phyloP scores from a whole-genome alignment of 1,139 yeast species.

The Magnusiomyces magnusii region DNA sequence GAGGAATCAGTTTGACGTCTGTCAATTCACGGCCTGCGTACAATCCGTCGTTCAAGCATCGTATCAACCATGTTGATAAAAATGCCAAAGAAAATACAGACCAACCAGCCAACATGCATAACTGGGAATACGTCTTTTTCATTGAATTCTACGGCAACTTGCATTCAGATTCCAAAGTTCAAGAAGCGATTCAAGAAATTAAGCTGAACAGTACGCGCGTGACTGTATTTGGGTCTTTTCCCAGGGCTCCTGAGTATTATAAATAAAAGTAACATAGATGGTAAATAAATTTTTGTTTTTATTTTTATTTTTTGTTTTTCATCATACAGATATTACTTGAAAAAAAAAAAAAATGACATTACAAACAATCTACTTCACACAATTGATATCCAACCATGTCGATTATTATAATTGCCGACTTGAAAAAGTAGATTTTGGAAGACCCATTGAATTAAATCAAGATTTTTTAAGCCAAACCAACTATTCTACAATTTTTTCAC shows the following conservation, averaged over 20 bases:
- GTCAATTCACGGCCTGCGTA: constrained; percentile 54
- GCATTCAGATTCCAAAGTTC: not conserved
- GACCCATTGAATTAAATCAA: not conserved
- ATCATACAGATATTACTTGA: not conserved
- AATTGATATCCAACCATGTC: constrained; percentile 5
- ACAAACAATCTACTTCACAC: not conserved
- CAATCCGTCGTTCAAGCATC: constrained; percentile 42
- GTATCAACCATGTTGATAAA: not conserved
- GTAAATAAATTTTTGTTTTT: too few relatives aligned
- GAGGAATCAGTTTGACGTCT: constrained; percentile 58
- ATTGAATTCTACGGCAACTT: constrained; percentile 47
- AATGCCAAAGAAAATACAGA: not conserved
- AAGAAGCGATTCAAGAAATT: constrained; percentile 6
- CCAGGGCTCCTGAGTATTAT: constrained; percentile 7
- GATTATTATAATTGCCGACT: not conserved
- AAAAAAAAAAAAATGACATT: too few relatives aligned
- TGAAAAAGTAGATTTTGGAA: not conserved
- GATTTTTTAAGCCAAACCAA: not conserved
- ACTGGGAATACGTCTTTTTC: constrained; percentile 80
- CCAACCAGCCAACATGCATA: not conserved
- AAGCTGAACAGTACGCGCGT: constrained; percentile 3
- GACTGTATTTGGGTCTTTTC: constrained; percentile 13
- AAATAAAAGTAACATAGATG: too few relatives aligned
- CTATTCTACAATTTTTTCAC: not conserved
- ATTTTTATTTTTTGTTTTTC: not conserved